Evolutionary conservation across 2,329 filamentous ascomycete species (phyloP), one percentile per base, ranked within the genome.

Genomic region (Xylaria arbuscula): DNA sequence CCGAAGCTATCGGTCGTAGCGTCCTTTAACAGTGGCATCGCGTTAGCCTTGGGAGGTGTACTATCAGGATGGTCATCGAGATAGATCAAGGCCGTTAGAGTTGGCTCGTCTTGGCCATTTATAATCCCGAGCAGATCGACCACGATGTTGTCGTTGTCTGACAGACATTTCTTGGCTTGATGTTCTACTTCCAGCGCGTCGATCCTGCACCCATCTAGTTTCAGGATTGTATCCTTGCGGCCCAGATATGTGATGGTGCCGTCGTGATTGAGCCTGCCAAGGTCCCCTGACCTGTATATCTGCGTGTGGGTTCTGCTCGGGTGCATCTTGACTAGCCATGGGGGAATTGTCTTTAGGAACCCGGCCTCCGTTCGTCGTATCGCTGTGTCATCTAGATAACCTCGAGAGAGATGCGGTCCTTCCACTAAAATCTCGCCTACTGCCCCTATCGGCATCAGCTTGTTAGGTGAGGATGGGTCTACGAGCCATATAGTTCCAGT

Each of bases 121-220:
- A 70, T 67, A 24, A 67, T 65, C 7, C 68, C 70, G 19, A 69
- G 40, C 15, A 69, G 42, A 47, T 72, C 70, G n/a, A 72, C 58
- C 11, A 70, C 50, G 28, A 70, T 63, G 19, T 64, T 70, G 55
- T 72, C 70, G 19, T 70, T 68, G 45, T 64, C 57, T 1, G 70
- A 72, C 19, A 72, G 70, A 22, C 71, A 64, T 45, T 69, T 70
- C 48, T 66, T 65, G 2, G 68, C 70, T 40, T 72, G 68, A n/a
- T 72, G 65, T 53, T 72, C 70, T 32, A 72, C 70, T 47, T 70
- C 60, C 4, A 72, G 56, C 11, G 69, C 69, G 11, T 71, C 70
- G 15, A 72, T 69, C 19, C 66, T 62, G n/a, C 69, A 72, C 3
- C 70, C 70, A 32, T 72, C 69, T 3, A 72, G 56, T 53, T 72